Evolutionary conservation across 345 rosid genomes (phyloP), one percentile per base, ranked within the genome.

Genomic region (Dimocarpus longan): DNA sequence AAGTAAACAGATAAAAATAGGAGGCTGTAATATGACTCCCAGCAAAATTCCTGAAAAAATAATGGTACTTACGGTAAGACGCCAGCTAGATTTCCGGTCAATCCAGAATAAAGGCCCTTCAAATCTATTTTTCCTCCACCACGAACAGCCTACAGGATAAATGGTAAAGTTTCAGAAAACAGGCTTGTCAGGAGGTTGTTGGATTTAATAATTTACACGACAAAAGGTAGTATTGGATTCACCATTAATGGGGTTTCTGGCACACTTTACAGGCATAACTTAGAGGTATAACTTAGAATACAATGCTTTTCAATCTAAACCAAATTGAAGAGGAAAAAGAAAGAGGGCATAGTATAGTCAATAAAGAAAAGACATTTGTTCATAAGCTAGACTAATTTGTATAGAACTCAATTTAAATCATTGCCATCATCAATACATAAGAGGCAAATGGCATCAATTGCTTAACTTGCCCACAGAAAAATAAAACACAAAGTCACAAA

Each of bases 21-120:
- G 21, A 54, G 42, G 57, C 42, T 22, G 24, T 16, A 44, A 42
- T 42, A n/a, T 7, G 24, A 76, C n/a, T 56, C 5, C 46, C 15
- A 12, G 28, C 46, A 63, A 24, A 3, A 71, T 46, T 67, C 74
- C 64, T 12, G 32, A 21, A 37, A 59, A 75, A 76, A 60, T 10
- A 21, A 77, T 76, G 21, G 70, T 66, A 87, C 98, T 88, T 86
- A 94, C 98, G 98, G 97, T 79, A 94, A 88, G 83, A 94, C 99
- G 40, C 99, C 98, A 76, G 89, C 97, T 74, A 96, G 82, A 81
- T 96, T 96, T 82, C 97, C 98, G 67, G 91, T 88, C 85, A 96
- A 85, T 83, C 99, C 99, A 77, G 99, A 96, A 87, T 96, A 96
- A 75, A 96, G 93, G 82, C 97, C 99, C 86, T 88, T 91, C 79